Conservation (phyloP, 805 yeast species). For the Starmerella powellii region DNA sequence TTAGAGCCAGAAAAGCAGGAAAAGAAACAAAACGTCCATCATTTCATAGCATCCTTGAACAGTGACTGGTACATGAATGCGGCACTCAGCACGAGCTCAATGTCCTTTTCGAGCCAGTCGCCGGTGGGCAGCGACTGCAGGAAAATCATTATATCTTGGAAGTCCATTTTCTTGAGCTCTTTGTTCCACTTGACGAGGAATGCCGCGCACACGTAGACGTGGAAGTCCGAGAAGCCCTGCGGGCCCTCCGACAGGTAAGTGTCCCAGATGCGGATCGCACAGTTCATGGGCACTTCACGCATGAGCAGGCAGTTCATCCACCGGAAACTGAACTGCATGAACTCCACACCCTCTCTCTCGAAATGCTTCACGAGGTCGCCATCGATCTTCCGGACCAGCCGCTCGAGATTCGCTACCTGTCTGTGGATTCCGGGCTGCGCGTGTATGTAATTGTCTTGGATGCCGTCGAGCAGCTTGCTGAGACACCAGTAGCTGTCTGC, state of each 20-base stretch:
- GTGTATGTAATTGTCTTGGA: slow-evolving; percentile 92
- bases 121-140: slow-evolving; percentile 82
- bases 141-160: slow-evolving; percentile 86
- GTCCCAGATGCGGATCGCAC: slow-evolving; percentile 94
- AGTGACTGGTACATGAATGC: slow-evolving; percentile 95
- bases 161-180: slow-evolving; percentile 70
- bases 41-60: slow-evolving; percentile 81
- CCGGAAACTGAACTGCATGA: slow-evolving; percentile 87
- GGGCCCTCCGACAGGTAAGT: slow-evolving; percentile 54
- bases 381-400: slow-evolving; percentile 71
- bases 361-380: slow-evolving; percentile 60
- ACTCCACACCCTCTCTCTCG: slow-evolving; percentile 73
- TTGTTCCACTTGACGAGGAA: slow-evolving; percentile 79
- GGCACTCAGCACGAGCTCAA: slow-evolving; percentile 84
- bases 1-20: no score
- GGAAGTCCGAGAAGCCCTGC: slow-evolving; percentile 79
- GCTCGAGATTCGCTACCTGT: slow-evolving; percentile 66
- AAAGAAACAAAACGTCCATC: no score
- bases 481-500: slow-evolving; percentile 98
- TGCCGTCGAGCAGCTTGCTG: slow-evolving; percentile 79
- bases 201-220: slow-evolving; percentile 95
- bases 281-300: slow-evolving; percentile 74
- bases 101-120: slow-evolving; percentile 76
- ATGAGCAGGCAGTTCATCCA: slow-evolving; percentile 98
- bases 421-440: slow-evolving; percentile 95